Percentiles rank a stretch among this genome's conserved stretches.
These are phyloP conservation scores for Russula griseocarnosa DNA, from an alignment of 768 basidiomycete genomes.

Conservation along the genomic window DNA sequence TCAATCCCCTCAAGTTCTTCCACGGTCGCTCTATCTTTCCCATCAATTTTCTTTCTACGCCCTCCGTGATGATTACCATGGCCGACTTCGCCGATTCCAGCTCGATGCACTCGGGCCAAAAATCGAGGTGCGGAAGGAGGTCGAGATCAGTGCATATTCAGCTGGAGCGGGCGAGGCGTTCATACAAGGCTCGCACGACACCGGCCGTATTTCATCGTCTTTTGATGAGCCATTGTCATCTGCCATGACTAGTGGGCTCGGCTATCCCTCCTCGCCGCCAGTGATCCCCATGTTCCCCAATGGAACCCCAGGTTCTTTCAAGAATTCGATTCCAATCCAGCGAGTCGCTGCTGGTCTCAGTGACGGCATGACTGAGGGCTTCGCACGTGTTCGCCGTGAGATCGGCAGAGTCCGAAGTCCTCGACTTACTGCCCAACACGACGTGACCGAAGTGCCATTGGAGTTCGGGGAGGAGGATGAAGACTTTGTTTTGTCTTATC, in stretches of 20 bases:
- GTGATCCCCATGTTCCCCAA: constrained; percentile 82
- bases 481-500: constrained; percentile 43
- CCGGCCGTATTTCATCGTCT: constrained; percentile 47
- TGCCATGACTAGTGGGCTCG: constrained; percentile 63
- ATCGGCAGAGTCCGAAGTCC: constrained; percentile 51
- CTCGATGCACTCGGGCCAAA: constrained; percentile 53
- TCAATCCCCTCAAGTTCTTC: constrained; percentile 53
- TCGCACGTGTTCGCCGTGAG: constrained; percentile 57
- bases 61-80: constrained; percentile 74
- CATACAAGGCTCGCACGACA: constrained; percentile 50
- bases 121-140: constrained; percentile 69
- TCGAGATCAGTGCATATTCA: constrained; percentile 57
- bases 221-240: constrained; percentile 78
- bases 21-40: constrained; percentile 74
- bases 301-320: constrained; percentile 44
- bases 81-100: constrained; percentile 62
- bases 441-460: constrained; percentile 42
- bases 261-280: constrained; percentile 41
- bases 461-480: constrained; percentile 70
- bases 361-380: constrained; percentile 55
- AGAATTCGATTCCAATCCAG: constrained; percentile 55
- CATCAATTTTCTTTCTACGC: constrained; percentile 82
- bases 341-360: constrained; percentile 47
- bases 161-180: constrained; percentile 45
- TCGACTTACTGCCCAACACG: constrained; percentile 33